Evolutionary conservation across 441 rosid species (phyloP), one percentile per base, ranked within the genome.

Genomic region (Hura crepitans): DNA sequence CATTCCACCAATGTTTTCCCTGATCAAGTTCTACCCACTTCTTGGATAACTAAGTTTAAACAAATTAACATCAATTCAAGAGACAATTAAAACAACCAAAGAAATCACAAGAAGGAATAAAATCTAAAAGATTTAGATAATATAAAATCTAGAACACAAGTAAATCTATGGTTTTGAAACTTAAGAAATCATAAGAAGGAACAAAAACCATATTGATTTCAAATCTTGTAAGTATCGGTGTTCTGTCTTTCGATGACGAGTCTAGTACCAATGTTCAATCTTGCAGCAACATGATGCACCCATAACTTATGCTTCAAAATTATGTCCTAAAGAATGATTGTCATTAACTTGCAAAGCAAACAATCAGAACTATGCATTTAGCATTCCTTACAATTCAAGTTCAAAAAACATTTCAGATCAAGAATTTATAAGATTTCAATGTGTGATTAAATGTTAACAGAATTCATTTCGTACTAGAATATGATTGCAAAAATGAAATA

Each of bases 21-120:
- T 69, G 82, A 70, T 85, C 91, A 42, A 69, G 83, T 86, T 70
- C 75, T 76, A 57, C 85, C 82, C 55, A 72, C 68, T 66, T 80
- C 90, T 37, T 87, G 91, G 93, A 78, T 85, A 50, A 81, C 86
- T 13, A 87, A 80, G 79, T 83, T 87, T 78, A 86, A 85, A 85
- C 85, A 81, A 58, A 85, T 84, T 81, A 81, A 79, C 68, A 39
- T 72, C 13, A 65, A 72, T 57, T 75, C 86, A 45, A 81, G 75
- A 60, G 46, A 71, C n/a, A n/a, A n/a, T n/a, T n/a, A n/a, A n/a
- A n/a, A n/a, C n/a, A n/a, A n/a, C n/a, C n/a, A n/a, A n/a, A n/a
- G n/a, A n/a, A n/a, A n/a, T n/a, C n/a, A n/a, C n/a, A n/a, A n/a
- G n/a, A n/a, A n/a, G n/a, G n/a, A n/a, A n/a, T n/a, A n/a, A n/a